Conservation (phyloP, 257 asterid genomes). For the Coffea canephora region DNA sequence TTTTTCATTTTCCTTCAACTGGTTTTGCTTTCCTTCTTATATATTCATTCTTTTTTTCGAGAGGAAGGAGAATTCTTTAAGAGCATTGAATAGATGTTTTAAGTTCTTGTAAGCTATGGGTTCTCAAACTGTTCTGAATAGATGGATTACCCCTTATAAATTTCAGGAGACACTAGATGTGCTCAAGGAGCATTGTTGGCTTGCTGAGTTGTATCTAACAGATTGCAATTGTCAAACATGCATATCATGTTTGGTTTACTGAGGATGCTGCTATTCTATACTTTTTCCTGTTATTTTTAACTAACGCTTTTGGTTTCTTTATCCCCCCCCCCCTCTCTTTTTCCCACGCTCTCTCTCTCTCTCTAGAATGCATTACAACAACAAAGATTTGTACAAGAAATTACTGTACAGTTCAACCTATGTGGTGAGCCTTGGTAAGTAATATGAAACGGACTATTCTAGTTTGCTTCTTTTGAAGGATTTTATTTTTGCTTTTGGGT, state of each 20-base stretch:
- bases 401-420: conserved; percentile 79
- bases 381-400: conserved; percentile 91
- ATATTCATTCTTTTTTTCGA: background rate
- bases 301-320: background rate
- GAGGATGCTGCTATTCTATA: background rate
- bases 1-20: background rate
- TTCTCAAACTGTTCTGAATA: background rate
- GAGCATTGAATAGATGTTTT: no score
- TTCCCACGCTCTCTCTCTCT: conserved; percentile 1
- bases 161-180: background rate
- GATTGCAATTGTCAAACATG: conserved; percentile 4
- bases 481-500: background rate
- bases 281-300: background rate
- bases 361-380: conserved; percentile 84
- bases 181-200: background rate
- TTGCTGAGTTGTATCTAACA: background rate
- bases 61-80: background rate
- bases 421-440: conserved; percentile 98
- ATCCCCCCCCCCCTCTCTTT: no score
- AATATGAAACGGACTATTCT: background rate
- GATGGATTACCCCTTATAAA: background rate
- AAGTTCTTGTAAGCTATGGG: no score
- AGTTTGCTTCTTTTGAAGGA: background rate
- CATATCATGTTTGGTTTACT: background rate
- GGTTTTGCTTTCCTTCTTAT: background rate